Base-by-base conservation (phyloP, 2,329 filamentous ascomycete genomes). In the Clonostachys rosea region DNA sequence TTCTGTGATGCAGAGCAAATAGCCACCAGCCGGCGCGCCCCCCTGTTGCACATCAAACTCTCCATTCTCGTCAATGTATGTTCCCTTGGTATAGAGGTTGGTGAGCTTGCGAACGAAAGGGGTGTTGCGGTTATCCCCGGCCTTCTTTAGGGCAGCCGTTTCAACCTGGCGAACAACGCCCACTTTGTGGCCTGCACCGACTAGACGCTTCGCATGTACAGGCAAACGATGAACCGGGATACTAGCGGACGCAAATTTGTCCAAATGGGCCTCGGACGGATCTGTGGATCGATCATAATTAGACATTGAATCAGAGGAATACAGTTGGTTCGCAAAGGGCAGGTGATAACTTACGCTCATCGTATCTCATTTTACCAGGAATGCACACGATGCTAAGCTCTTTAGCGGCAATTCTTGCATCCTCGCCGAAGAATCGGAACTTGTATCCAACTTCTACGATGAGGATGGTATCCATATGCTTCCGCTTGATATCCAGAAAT, bases 381-480 rank as follows among this genome's bases (percentile, higher is more conserved):
- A 99, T 96, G 64, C 94, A 99, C 37, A 99, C 87, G 55, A 99
- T 96, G 50, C 90, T 88, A 43, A 99, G 75, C 63, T 92, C 90
- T 64, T 92, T 95, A 12, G 91, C 89, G 5, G 92, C 94, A 46
- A 83, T 81, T 46, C 91, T 81, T 9, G 94, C 94, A 70, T 99
- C 94, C 59, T 97, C 92, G 11, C 94, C 94, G 61, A 96, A 96
- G 71, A 99, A 96, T 34, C 88, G 85, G 68, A 95, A 99, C 64
- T 99, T 99, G 71, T 99, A 99, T 44, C 94, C 94, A 9, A 97
- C 94, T 64, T 99, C 92, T 45, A 97, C 84, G 12, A 97, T 87
- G 46, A 99, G 75, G 17, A 99, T 59, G 0, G 92, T 94, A 61
- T 97, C 94, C 71, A 90, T 78, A 62, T 97, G 85, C 56, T 92